Percentiles rank a stretch among this genome's conserved stretches.
These are phyloP conservation scores for Ogataea saltuana DNA, from an alignment of 805 yeast species.

Conservation along the genomic window DNA sequence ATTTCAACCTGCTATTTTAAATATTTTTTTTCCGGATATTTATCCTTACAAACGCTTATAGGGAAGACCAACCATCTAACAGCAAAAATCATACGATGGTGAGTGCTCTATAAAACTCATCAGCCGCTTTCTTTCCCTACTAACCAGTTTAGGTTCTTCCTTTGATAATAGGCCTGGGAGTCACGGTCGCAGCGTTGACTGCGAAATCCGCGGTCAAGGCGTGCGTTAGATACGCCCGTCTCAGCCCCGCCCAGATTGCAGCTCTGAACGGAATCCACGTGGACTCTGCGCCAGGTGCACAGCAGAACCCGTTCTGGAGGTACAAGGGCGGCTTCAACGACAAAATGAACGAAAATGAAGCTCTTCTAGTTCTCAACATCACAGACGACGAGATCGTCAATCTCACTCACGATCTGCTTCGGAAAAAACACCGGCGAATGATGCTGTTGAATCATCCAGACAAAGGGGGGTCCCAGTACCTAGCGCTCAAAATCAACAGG, in stretches of 20 bases:
- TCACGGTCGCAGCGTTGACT: slow-evolving; percentile 52
- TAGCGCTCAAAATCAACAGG: slow-evolving; percentile 83
- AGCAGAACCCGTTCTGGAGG: slow-evolving; percentile 33
- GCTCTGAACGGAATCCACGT: slow-evolving; percentile 38
- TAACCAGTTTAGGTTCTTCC: slow-evolving; percentile 44
- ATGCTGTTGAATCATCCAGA: slow-evolving; percentile 90
- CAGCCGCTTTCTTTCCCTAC: background rate
- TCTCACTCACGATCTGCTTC: slow-evolving; percentile 50
- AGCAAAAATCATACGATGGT: background rate
- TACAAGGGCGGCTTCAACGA: slow-evolving; percentile 64
- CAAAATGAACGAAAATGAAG: slow-evolving; percentile 70
- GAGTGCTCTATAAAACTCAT: background rate
- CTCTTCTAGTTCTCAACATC: slow-evolving; percentile 62
- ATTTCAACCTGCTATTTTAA: too few relatives aligned
- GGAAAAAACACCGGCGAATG: slow-evolving; percentile 68
- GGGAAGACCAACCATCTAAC: too few relatives aligned
- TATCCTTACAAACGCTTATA: too few relatives aligned
- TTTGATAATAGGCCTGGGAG: slow-evolving; percentile 54
- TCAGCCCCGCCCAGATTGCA: slow-evolving; percentile 42
- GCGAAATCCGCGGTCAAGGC: slow-evolving; percentile 42
- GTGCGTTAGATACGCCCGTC: slow-evolving; percentile 28
- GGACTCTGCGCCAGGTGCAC: slow-evolving; percentile 12
- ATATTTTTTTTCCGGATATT: too few relatives aligned
- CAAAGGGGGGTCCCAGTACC: slow-evolving; percentile 78
- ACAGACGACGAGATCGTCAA: slow-evolving; percentile 54